phyloP scores from a whole-genome alignment of 2,329 filamentous ascomycete species.

The Xylariaceae sp. region DNA sequence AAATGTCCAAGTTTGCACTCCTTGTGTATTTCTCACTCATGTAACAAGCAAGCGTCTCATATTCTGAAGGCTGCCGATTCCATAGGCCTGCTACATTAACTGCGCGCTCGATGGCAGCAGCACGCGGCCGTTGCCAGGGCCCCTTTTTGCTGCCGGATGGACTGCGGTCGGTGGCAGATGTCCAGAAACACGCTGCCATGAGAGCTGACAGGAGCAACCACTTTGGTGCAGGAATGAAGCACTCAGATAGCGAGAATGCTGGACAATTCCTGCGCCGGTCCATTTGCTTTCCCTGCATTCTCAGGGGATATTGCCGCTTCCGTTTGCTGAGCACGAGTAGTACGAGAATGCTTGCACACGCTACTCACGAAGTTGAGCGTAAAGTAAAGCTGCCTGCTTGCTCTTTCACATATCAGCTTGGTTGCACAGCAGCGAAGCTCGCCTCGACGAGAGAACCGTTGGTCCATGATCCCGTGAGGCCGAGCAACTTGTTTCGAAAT shows the following conservation, averaged over 20 bases:
- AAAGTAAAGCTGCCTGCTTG: slow-evolving; percentile 13
- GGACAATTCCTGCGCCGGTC: slow-evolving; percentile 13
- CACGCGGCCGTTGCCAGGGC: slow-evolving; percentile 7
- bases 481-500: slow-evolving; percentile 13
- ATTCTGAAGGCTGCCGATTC: background rate
- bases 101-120: slow-evolving; percentile 3
- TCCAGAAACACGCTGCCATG: background rate
- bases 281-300: slow-evolving; percentile 17
- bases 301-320: slow-evolving; percentile 13
- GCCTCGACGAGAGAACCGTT: slow-evolving; percentile 25
- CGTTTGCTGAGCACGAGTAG: slow-evolving; percentile 8
- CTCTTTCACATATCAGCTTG: slow-evolving; percentile 12
- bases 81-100: slow-evolving; percentile 1
- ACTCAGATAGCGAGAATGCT: slow-evolving; percentile 21
- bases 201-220: background rate
- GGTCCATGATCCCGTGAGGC: slow-evolving; percentile 9
- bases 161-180: background rate
- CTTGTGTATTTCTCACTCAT: slow-evolving; percentile 1
- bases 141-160: background rate
- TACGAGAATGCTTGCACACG: slow-evolving; percentile 6
- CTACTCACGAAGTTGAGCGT: slow-evolving; percentile 1
- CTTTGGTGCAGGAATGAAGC: slow-evolving; percentile 7
- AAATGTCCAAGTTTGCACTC: background rate
- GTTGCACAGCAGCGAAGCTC: slow-evolving; percentile 26
- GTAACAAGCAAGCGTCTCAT: slow-evolving; percentile 1